A percentile compares a stretch with the other conserved stretches of the same genome.
phyloP scores from a whole-genome alignment of 2,329 filamentous ascomycete species.

The Pleoardoris graminearum region DNA sequence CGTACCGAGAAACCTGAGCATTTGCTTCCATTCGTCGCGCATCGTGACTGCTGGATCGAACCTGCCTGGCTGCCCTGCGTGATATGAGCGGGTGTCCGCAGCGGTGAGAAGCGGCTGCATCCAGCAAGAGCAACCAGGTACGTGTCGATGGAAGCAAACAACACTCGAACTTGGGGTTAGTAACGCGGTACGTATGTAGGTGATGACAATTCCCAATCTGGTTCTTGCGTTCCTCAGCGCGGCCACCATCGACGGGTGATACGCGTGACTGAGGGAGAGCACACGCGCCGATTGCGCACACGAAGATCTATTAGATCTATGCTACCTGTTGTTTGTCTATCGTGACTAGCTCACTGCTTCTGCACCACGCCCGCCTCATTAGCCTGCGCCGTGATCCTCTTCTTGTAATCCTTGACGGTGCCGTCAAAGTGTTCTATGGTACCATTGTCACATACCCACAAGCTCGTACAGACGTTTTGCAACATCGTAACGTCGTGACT shows the following conservation, averaged over 20 bases:
- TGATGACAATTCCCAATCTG: not conserved
- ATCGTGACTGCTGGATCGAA: no score
- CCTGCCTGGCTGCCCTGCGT: no score
- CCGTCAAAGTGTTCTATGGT: slow-evolving; percentile 96
- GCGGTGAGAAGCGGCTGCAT: not conserved
- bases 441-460: slow-evolving; percentile 96
- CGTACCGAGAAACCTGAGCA: no score
- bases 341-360: slow-evolving; percentile 41
- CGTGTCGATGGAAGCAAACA: slow-evolving; percentile 3
- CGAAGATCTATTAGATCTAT: not conserved
- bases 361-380: slow-evolving; percentile 84
- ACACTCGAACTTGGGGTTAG: not conserved
- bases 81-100: not conserved
- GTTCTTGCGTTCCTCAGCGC: not conserved
- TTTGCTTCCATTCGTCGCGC: no score
- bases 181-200: not conserved
- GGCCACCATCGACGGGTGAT: not conserved
- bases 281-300: slow-evolving; percentile 3
- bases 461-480: slow-evolving; percentile 88
- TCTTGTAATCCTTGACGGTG: slow-evolving; percentile 96
- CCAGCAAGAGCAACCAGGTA: not conserved
- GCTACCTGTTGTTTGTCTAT: not conserved
- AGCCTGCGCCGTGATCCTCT: slow-evolving; percentile 87
- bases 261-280: not conserved
- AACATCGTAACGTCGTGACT: slow-evolving; percentile 99